Evolutionary conservation across 106 monocot species (phyloP), one percentile per base, ranked within the genome.

Genomic region (Platanthera zijinensis): DNA sequence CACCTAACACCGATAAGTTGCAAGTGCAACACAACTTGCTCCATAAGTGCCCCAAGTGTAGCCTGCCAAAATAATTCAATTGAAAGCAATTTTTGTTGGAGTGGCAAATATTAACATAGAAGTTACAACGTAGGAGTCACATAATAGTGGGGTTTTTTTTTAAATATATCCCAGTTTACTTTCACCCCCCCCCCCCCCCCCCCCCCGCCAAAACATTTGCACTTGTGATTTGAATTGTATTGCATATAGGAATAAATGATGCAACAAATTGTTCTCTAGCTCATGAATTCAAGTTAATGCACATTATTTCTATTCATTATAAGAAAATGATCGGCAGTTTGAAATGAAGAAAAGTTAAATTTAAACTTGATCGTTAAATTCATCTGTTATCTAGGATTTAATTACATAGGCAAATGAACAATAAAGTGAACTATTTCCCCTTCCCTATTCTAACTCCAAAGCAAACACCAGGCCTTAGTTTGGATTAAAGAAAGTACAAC

Each of bases 41-140:
- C 91, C 91, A 97, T 72, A 80, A 97, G 84, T 57, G 61, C 77
- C 57, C 86, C 87, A 77, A 97, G 91, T 22, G 76, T 74, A 10
- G 32, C 68, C 97, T 97, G 80, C 14, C 81, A 84, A 47, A 46
- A 80, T 19, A 52, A 39, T 48, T 51, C 73, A 59, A 17, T 25
- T 71, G 30, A 72, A 17, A 17, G 18, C 48, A 71, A 39, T 39
- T 53, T 71, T 47, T 52, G 52, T 14, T 71, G 15, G 50, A 8
- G 25, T 9, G 51, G 6, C 17, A 78, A n/a, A 48, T 17, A 10
- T 32, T 66, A 19, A 32, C 2, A 66, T 11, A 11, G 12, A 30
- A 30, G 4, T 66, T 66, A 32, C 59, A 19, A 61, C 7, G 9
- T 7, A 61, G 21, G 21, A 61, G 21, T 11, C 8, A 21, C 59